These are phyloP conservation scores for Mycena leptocephala DNA, from an alignment of 768 basidiomycete genomes.

Conservation along the genomic window DNA sequence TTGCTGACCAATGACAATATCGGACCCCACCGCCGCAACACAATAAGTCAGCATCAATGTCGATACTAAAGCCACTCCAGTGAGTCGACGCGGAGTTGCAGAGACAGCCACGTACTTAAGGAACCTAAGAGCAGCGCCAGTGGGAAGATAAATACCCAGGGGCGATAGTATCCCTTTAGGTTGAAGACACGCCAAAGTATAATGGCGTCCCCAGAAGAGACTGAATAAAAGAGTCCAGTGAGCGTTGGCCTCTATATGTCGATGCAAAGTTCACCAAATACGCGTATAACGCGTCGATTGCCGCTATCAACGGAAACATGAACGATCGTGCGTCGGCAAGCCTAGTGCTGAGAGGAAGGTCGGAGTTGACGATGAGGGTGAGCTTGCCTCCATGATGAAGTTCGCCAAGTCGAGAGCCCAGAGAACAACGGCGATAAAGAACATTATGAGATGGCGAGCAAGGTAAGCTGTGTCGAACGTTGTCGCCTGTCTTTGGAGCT, in stretches of 20 bases:
- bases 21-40: constrained; percentile 25
- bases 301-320: constrained; percentile 20
- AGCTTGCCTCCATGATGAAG: constrained; percentile 30
- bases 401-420: constrained; percentile 38
- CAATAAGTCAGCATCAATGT: constrained; percentile 38
- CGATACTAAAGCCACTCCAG: constrained; percentile 14
- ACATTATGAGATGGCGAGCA: constrained; percentile 25
- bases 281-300: constrained; percentile 32
- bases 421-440: constrained; percentile 15
- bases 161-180: constrained; percentile 23
- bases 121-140: constrained; percentile 31
- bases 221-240: constrained; percentile 10
- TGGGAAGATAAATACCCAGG: constrained; percentile 32
- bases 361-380: constrained; percentile 4
- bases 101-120: constrained; percentile 11
- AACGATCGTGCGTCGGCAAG: neutral
- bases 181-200: constrained; percentile 38
- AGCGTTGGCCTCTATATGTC: neutral
- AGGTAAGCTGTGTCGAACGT: neutral
- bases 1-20: constrained; percentile 34
- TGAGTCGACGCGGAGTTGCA: neutral
- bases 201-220: constrained; percentile 38
- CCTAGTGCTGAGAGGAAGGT: neutral
- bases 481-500: neutral
- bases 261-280: constrained; percentile 37